These are phyloP conservation scores for Neocatenulostroma microsporum DNA, from an alignment of 2,329 filamentous ascomycete genomes.

Conservation along the genomic window DNA sequence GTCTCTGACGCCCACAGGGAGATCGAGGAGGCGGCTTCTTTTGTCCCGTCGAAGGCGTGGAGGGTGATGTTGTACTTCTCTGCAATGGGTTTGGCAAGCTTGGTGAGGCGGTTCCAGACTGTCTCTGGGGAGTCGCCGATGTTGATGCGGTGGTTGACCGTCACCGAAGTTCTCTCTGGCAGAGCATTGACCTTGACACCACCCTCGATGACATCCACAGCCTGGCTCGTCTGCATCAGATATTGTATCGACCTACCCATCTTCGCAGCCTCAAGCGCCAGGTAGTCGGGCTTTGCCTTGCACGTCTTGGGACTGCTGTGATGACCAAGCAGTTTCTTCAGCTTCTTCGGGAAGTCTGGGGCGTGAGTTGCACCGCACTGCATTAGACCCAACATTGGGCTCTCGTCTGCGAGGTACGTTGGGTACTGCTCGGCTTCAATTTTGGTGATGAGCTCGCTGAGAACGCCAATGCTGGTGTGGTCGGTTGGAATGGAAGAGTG, in stretches of 20 bases:
- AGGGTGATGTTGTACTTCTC: conserved; percentile 43
- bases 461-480: conserved; percentile 63
- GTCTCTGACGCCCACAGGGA: conserved; percentile 20
- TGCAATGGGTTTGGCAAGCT: conserved; percentile 41
- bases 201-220: conserved; percentile 47
- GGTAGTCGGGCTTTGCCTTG: conserved; percentile 31
- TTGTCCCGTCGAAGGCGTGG: conserved; percentile 41
- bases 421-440: conserved; percentile 54
- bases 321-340: conserved; percentile 26
- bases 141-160: conserved; percentile 52
- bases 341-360: conserved; percentile 36
- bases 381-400: conserved; percentile 50
- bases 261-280: conserved; percentile 31
- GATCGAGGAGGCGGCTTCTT: conserved; percentile 27
- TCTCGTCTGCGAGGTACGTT: conserved; percentile 43
- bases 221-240: conserved; percentile 51
- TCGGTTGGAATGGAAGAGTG: conserved; percentile 49
- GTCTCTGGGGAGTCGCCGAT: conserved; percentile 44
- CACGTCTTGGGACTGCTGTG: conserved; percentile 26
- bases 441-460: conserved; percentile 57
- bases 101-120: conserved; percentile 40
- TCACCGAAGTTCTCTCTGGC: conserved; percentile 46
- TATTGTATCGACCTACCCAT: conserved; percentile 41
- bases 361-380: conserved; percentile 53
- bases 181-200: conserved; percentile 54